phyloP scores from a whole-genome alignment of 169 alveolate genomes.

The Eimeria sp. region DNA sequence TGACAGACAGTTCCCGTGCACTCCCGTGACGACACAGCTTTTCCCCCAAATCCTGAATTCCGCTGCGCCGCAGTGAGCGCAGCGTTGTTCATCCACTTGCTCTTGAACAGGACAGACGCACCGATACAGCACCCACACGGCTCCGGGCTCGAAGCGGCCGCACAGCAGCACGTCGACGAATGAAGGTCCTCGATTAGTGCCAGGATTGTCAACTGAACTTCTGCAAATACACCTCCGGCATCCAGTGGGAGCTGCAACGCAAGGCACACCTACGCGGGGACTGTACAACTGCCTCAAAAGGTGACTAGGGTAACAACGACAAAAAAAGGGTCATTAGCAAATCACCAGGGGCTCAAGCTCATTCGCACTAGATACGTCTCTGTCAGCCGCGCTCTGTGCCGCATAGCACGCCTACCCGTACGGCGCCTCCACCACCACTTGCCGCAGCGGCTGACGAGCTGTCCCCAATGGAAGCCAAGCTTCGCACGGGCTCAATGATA shows the following conservation, averaged over 20 bases:
- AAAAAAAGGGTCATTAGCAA: neutral
- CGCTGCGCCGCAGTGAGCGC: slow-evolving; percentile 1
- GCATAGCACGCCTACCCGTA: slow-evolving; percentile 39
- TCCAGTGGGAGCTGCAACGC: slow-evolving; percentile 76
- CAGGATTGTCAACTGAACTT: slow-evolving; percentile 55
- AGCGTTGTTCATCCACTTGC: slow-evolving; percentile 31
- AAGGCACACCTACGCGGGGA: neutral
- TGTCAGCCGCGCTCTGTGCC: neutral
- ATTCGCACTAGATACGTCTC: neutral
- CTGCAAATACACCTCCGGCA: slow-evolving; percentile 66
- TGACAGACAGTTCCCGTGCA: slow-evolving; percentile 6
- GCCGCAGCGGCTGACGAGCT: neutral
- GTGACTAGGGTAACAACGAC: neutral
- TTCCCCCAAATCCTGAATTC: neutral
- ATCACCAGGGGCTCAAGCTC: neutral
- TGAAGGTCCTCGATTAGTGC: slow-evolving; percentile 78
- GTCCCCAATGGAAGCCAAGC: slow-evolving; percentile 12
- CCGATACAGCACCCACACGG: slow-evolving; percentile 60
- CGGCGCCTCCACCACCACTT: neutral
- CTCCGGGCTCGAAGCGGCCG: slow-evolving; percentile 54
- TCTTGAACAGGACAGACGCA: neutral
- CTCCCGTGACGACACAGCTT: neutral
- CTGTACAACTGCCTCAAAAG: neutral
- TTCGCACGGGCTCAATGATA: slow-evolving; percentile 28
- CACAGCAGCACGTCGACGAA: slow-evolving; percentile 77